Conservation (phyloP, 2,329 filamentous ascomycete species). For the Paecilomyces dactylethromorphus region DNA sequence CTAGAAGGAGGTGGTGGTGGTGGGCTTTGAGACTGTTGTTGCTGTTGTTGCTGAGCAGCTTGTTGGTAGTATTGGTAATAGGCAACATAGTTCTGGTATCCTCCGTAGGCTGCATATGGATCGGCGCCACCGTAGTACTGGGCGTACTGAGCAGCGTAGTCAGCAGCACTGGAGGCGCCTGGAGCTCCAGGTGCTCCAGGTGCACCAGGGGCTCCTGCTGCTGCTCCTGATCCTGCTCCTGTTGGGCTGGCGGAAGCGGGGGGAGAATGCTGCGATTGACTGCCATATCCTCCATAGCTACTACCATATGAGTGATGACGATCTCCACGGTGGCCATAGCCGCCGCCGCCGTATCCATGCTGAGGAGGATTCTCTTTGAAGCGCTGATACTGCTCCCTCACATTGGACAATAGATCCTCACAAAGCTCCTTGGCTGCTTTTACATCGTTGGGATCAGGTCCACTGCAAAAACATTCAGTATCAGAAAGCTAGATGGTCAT, state of each 20-base stretch:
- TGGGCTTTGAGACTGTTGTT: constrained; percentile 38
- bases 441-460: constrained; percentile 81
- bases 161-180: constrained; percentile 37
- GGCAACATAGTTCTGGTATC: constrained; percentile 65
- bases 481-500: neutral
- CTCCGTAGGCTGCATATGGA: constrained; percentile 86
- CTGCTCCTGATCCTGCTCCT: constrained; percentile 37
- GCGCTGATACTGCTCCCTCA: constrained; percentile 81
- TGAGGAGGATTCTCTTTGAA: constrained; percentile 76
- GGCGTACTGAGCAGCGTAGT: constrained; percentile 76
- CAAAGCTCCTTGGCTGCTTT: constrained; percentile 82
- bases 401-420: constrained; percentile 77
- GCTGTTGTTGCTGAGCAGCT: constrained; percentile 45
- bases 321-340: constrained; percentile 48
- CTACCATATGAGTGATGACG: constrained; percentile 33
- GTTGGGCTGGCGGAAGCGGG: constrained; percentile 39
- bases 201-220: no score
- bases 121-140: constrained; percentile 70
- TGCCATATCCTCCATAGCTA: constrained; percentile 28
- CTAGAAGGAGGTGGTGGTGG: constrained; percentile 52
- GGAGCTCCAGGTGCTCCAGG: constrained; percentile 22
- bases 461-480: constrained; percentile 49
- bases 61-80: constrained; percentile 68
- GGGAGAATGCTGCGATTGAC: constrained; percentile 37
- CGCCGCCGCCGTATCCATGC: constrained; percentile 55